phyloP scores from a whole-genome alignment of 768 basidiomycete genomes.

The Calvatia gigantea region DNA sequence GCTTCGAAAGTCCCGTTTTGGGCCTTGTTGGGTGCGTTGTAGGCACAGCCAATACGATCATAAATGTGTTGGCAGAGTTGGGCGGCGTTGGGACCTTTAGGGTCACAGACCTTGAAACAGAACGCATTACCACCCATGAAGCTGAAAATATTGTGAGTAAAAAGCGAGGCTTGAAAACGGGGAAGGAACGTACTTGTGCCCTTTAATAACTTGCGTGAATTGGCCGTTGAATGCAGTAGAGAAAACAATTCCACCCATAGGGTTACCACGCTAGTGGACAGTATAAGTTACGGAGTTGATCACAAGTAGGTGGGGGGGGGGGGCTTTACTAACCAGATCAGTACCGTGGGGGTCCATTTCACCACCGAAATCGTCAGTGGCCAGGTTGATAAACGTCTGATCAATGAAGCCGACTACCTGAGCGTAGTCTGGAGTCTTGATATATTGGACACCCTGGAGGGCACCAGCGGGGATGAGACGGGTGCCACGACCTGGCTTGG shows the following conservation, averaged over 20 bases:
- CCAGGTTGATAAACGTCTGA: slow-evolving; percentile 55
- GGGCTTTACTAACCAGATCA: slow-evolving; percentile 34
- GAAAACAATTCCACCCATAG: slow-evolving; percentile 68
- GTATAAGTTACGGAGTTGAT: slow-evolving; percentile 9
- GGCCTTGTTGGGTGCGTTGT: slow-evolving; percentile 69
- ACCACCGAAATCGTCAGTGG: slow-evolving; percentile 58
- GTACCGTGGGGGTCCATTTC: slow-evolving; percentile 79
- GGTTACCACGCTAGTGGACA: slow-evolving; percentile 80
- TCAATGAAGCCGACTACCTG: slow-evolving; percentile 63
- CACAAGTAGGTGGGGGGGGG: not conserved
- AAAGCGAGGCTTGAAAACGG: too few relatives aligned
- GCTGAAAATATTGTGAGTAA: slow-evolving; percentile 28
- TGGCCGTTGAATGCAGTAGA: slow-evolving; percentile 47
- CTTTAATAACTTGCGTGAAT: slow-evolving; percentile 57
- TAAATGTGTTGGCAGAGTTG: slow-evolving; percentile 68
- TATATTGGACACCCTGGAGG: slow-evolving; percentile 60
- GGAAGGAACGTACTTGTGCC: slow-evolving; percentile 52
- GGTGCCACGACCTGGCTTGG: slow-evolving; percentile 65
- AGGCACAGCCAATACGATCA: slow-evolving; percentile 71
- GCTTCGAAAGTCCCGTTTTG: slow-evolving; percentile 55
- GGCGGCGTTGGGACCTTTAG: slow-evolving; percentile 41
- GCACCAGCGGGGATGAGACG: slow-evolving; percentile 70
- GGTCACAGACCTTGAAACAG: slow-evolving; percentile 76
- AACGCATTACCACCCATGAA: slow-evolving; percentile 67
- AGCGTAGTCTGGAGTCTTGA: slow-evolving; percentile 55